Base-by-base conservation (phyloP, 2,329 filamentous ascomycete species). In the Pyrenochaeta sp. region DNA sequence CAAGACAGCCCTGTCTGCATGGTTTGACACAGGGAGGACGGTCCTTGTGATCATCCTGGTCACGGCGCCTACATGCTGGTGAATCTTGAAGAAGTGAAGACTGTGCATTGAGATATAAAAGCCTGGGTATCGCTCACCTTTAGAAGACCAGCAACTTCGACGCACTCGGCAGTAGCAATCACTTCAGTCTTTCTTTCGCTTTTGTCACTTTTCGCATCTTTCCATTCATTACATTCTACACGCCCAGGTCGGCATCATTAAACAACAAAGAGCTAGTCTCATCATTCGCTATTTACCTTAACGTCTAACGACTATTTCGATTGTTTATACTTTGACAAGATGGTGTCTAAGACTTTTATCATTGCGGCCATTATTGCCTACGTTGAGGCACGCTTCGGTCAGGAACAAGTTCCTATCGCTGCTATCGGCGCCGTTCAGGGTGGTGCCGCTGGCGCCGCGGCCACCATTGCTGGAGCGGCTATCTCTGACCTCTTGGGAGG, bases 401-500 rank as follows among this genome's bases (percentile, higher is more conserved):
- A 88, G 75, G 87, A 90, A 73, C 83, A 87, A 64, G 63, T 79
- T 37, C 82, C 86, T 44, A 85, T 87, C 45, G 66, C 75, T 20
- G 82, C 81, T 51, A 83, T 89, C 59, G 72, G 75, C 41, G 80
- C 79, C 23, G 81, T 89, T 12, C 72, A 79, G 49, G 77, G 78
- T 49, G 87, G 87, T 46, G 73, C 77, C 35, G 78, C 86, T 1
- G 88, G 87, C 37, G 81, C 82, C 59, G 87, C 88, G 42, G 82
- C 81, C 33, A 89, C 87, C 39, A 83, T 90, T 51, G 84, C 86
- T 36, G 87, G 87, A 47, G 77, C 77, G 14, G 83, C 87, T 27
- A 84, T 88, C 41, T 79, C 83, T 31, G 83, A 86, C 51, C 82
- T 91, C 7, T 81, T 90, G 17, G 88, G 82, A 21, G 87, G 79